A percentile compares a stretch with the other conserved stretches of the same genome.
phyloP scores from a whole-genome alignment of 2,329 filamentous ascomycete genomes.

The Aspergillus quadrilineatus region DNA sequence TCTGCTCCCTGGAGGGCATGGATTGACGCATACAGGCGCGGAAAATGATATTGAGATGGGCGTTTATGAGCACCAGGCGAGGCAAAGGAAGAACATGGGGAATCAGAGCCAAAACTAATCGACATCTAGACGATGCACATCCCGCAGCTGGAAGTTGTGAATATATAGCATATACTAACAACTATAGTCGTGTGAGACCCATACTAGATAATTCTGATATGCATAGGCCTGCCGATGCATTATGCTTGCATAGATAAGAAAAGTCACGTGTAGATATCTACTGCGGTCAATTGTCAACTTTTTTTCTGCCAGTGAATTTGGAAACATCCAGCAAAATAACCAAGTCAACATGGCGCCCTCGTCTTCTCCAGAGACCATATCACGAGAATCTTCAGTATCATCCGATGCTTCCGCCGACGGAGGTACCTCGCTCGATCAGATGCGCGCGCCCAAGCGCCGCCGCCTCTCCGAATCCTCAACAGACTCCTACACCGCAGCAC shows the following conservation, averaged over 20 bases:
- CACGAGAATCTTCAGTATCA: slow-evolving; percentile 21
- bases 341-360: slow-evolving; percentile 30
- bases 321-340: slow-evolving; percentile 13
- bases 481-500: slow-evolving; percentile 33
- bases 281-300: slow-evolving; percentile 27
- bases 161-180: too few relatives aligned
- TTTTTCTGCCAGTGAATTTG: slow-evolving; percentile 33
- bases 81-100: slow-evolving; percentile 30
- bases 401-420: slow-evolving; percentile 24
- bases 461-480: slow-evolving; percentile 40
- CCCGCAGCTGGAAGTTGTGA: not conserved
- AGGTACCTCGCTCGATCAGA: slow-evolving; percentile 21
- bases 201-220: not conserved
- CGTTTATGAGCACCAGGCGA: slow-evolving; percentile 36
- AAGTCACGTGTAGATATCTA: slow-evolving; percentile 12
- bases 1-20: slow-evolving; percentile 18
- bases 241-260: not conserved
- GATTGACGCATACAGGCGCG: slow-evolving; percentile 25
- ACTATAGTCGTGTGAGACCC: too few relatives aligned
- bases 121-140: not conserved
- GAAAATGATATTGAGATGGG: slow-evolving; percentile 45
- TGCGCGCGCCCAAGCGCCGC: slow-evolving; percentile 40
- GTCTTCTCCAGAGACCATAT: slow-evolving; percentile 22
- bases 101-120: slow-evolving; percentile 17
- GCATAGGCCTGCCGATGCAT: not conserved